phyloP scores from a whole-genome alignment of 2,329 filamentous ascomycete species.

The Fusarium sp. region DNA sequence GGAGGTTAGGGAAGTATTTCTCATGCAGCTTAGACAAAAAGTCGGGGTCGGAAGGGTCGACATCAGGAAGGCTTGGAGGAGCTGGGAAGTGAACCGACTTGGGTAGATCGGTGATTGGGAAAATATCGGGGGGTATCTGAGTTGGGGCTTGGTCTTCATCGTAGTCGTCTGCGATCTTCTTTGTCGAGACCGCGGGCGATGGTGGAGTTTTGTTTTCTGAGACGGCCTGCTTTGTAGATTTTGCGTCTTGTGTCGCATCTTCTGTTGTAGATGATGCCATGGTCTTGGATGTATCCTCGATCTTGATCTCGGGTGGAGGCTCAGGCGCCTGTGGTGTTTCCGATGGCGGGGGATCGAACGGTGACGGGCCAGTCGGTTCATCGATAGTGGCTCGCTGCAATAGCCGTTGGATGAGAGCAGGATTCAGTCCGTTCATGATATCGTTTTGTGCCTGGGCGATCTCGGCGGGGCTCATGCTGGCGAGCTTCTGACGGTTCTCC shows the following conservation, averaged over 20 bases:
- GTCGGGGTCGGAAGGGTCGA: constrained; percentile 84
- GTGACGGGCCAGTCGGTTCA: constrained; percentile 60
- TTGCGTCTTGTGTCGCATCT: background rate
- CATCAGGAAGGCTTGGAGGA: constrained; percentile 69
- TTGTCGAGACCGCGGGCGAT: constrained; percentile 21
- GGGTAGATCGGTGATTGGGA: constrained; percentile 55
- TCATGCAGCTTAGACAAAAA: constrained; percentile 88
- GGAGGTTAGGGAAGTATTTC: constrained; percentile 93
- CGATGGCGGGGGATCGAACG: constrained; percentile 54
- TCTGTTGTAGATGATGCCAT: background rate
- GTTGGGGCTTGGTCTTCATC: constrained; percentile 58
- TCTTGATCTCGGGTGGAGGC: constrained; percentile 48
- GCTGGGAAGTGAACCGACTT: constrained; percentile 72
- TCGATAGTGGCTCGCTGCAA: constrained; percentile 82
- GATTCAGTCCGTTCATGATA: constrained; percentile 81
- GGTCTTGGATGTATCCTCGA: constrained; percentile 49
- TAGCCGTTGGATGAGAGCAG: constrained; percentile 80
- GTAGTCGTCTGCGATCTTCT: constrained; percentile 49
- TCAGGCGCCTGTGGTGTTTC: constrained; percentile 20
- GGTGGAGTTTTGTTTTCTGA: background rate
- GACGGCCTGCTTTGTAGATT: background rate
- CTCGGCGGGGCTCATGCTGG: constrained; percentile 82
- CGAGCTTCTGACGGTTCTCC: constrained; percentile 81
- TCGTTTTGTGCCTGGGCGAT: constrained; percentile 85
- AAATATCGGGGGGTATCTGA: constrained; percentile 56